A percentile compares a stretch with the other conserved stretches of the same genome.
These are phyloP conservation scores for Kwoniella shivajii DNA, from an alignment of 1,284 basidiomycete species.

Conservation along the genomic window DNA sequence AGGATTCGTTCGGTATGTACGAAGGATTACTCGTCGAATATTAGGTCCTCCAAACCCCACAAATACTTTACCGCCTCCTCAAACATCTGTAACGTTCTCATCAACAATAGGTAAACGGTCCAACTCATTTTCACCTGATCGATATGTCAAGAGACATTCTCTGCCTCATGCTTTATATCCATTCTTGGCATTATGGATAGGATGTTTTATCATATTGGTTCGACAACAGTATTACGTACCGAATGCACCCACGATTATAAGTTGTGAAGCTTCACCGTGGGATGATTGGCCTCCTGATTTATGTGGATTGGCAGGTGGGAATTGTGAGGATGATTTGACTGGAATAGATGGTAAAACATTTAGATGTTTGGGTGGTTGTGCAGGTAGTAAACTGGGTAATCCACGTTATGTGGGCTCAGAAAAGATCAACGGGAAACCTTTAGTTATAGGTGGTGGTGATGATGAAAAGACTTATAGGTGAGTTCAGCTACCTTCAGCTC, in stretches of 20 bases:
- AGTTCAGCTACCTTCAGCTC: constrained; percentile 8
- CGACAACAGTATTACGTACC: constrained; percentile 43
- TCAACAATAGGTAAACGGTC: constrained; percentile 3
- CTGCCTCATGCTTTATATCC: constrained; percentile 20
- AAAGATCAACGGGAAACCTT: constrained; percentile 33
- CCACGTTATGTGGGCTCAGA: constrained; percentile 41
- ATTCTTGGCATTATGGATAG: constrained; percentile 36
- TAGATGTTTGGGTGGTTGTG: constrained; percentile 48
- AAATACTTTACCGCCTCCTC: neutral
- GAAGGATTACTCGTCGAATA: neutral
- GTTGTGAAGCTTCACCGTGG: constrained; percentile 40
- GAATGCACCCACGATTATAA: constrained; percentile 24
- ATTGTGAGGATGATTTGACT: constrained; percentile 27
- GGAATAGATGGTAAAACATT: constrained; percentile 18
- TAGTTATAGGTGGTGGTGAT: constrained; percentile 45
- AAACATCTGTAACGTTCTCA: constrained; percentile 6
- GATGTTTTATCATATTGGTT: constrained; percentile 39
- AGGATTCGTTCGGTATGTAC: neutral
- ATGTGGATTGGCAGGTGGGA: constrained; percentile 40
- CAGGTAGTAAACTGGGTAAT: constrained; percentile 40
- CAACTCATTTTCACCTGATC: neutral
- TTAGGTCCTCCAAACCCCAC: constrained; percentile 8
- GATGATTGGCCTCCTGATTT: constrained; percentile 46
- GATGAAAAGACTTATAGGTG: constrained; percentile 37
- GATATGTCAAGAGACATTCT: neutral